Evolutionary conservation across 2,329 filamentous ascomycete genomes (phyloP).

Genomic region (Cercospora sesami): DNA sequence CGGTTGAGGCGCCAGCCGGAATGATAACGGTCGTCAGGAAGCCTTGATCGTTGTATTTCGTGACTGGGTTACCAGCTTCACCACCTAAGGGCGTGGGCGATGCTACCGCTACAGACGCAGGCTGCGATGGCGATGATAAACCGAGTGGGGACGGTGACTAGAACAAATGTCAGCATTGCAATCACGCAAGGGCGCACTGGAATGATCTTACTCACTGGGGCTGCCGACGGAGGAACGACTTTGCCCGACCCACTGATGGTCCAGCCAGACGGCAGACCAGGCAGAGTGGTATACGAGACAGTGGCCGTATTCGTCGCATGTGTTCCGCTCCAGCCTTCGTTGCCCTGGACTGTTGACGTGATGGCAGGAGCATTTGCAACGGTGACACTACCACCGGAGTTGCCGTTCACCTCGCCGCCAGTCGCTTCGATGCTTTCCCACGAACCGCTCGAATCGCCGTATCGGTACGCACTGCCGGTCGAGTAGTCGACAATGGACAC

Average conservation of each 20-base stretch:
- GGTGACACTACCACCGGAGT: slow-evolving; percentile 57
- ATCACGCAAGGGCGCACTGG: slow-evolving; percentile 32
- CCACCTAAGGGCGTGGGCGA: slow-evolving; percentile 42
- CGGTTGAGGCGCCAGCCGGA: slow-evolving; percentile 42
- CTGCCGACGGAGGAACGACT: slow-evolving; percentile 70
- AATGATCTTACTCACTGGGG: slow-evolving; percentile 61
- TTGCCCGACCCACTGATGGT: slow-evolving; percentile 75
- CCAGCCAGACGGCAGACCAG: slow-evolving; percentile 75
- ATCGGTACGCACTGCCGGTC: slow-evolving; percentile 80
- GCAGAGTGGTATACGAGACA: slow-evolving; percentile 49
- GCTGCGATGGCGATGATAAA: slow-evolving; percentile 55
- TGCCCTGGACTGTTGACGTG: slow-evolving; percentile 61
- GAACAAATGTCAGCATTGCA: slow-evolving; percentile 29
- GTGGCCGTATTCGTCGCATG: slow-evolving; percentile 46
- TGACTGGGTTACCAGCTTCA: slow-evolving; percentile 46
- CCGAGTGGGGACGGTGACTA: slow-evolving; percentile 49
- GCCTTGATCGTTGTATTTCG: slow-evolving; percentile 51
- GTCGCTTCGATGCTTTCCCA: slow-evolving; percentile 80
- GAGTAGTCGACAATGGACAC: slow-evolving; percentile 86
- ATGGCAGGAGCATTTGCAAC: slow-evolving; percentile 60
- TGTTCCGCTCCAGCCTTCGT: slow-evolving; percentile 65
- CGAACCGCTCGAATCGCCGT: slow-evolving; percentile 72
- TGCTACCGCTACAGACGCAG: slow-evolving; percentile 46
- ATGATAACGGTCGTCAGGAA: slow-evolving; percentile 52
- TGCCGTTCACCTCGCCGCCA: slow-evolving; percentile 67